Conservation (phyloP, 495 filamentous ascomycete genomes). For the Penicillium lividum region DNA sequence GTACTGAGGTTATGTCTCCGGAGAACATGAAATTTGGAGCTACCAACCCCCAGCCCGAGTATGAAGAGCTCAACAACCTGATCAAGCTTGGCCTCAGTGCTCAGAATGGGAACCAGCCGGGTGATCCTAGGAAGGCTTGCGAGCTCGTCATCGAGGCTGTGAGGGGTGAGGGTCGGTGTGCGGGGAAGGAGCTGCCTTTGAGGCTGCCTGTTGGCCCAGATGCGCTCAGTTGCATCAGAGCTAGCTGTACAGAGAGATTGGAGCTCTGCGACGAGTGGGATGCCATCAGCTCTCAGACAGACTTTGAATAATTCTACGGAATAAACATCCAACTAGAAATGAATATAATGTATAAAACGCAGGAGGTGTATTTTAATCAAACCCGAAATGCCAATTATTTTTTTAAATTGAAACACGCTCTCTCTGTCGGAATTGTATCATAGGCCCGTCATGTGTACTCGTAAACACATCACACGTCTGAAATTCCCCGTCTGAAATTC, state of each 20-base stretch:
- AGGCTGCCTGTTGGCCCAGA: background rate
- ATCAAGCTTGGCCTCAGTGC: background rate
- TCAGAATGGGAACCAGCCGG: background rate
- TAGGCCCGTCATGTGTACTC: background rate
- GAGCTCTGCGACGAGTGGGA: constrained; percentile 2
- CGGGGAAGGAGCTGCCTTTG: background rate
- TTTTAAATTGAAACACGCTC: background rate
- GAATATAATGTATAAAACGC: too few relatives aligned
- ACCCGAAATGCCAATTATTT: too few relatives aligned
- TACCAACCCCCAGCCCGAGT: background rate
- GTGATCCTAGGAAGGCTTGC: background rate
- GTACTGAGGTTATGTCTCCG: background rate
- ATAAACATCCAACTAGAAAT: too few relatives aligned
- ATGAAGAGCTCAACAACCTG: background rate
- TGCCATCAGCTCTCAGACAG: background rate
- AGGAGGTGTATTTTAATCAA: too few relatives aligned
- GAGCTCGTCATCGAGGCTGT: background rate
- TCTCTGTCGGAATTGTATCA: background rate
- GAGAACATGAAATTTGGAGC: background rate
- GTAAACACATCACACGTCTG: background rate
- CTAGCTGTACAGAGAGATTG: background rate
- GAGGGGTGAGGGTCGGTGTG: background rate
- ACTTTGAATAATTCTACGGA: background rate
- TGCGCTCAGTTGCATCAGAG: background rate
- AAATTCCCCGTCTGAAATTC: background rate